Conservation (phyloP, 2,329 filamentous ascomycete species). For the Didymella sp. region DNA sequence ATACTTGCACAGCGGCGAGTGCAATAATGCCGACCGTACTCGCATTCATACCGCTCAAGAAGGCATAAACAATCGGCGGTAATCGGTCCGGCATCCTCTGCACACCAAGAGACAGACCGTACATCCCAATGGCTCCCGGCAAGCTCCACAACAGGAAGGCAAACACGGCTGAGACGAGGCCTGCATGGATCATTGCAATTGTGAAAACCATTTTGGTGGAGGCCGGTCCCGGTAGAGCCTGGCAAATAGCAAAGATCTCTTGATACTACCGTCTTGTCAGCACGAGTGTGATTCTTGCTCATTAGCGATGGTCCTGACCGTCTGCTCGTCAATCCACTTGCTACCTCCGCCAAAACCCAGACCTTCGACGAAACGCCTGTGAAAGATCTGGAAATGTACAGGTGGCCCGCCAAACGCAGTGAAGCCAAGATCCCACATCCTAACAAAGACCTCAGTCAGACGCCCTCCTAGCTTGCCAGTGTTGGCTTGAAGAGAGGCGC, state of each 20-base stretch:
- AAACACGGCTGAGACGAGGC: conserved; percentile 64
- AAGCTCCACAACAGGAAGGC: conserved; percentile 72
- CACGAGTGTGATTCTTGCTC: not conserved
- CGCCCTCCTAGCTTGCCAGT: conserved; percentile 32
- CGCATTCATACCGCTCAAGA: conserved; percentile 74
- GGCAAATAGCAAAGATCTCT: conserved; percentile 73
- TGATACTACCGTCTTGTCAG: conserved; percentile 61
- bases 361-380: conserved; percentile 65
- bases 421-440: conserved; percentile 67
- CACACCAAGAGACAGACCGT: conserved; percentile 69
- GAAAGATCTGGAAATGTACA: conserved; percentile 73
- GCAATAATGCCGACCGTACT: conserved; percentile 76
- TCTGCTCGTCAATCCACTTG: conserved; percentile 73
- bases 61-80: conserved; percentile 68
- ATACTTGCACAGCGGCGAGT: conserved; percentile 66
- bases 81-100: conserved; percentile 65
- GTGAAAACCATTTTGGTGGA: conserved; percentile 77
- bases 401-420: conserved; percentile 72
- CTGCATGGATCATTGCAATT: conserved; percentile 69
- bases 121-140: conserved; percentile 75
- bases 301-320: conserved; percentile 52
- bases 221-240: conserved; percentile 71
- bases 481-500: conserved; percentile 28
- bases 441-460: conserved; percentile 36
- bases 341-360: conserved; percentile 57